phyloP scores from a whole-genome alignment of 2,329 filamentous ascomycete genomes.

The Fusarium duplospermum region DNA sequence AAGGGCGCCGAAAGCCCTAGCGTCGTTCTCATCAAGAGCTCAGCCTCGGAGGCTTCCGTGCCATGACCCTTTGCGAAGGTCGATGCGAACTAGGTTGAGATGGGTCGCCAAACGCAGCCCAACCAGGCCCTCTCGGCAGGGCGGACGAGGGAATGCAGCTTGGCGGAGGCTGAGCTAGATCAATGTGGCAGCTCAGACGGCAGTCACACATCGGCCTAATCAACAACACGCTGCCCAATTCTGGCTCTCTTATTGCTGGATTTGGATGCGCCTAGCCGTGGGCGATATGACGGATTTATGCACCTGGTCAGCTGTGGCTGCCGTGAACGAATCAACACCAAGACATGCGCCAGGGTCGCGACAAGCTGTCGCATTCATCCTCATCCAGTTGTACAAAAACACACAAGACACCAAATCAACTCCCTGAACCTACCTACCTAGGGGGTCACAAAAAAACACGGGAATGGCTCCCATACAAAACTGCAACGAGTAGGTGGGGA shows the following conservation, averaged over 20 bases:
- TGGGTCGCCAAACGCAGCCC: not conserved
- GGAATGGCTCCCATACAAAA: too few species aligned
- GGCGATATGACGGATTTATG: not conserved
- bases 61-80: not conserved
- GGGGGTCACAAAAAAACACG: too few species aligned
- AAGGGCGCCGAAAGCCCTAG: not conserved
- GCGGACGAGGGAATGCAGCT: not conserved
- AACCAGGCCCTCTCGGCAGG: not conserved
- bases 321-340: not conserved
- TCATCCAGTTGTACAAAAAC: too few species aligned
- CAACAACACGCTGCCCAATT: not conserved
- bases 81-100: not conserved
- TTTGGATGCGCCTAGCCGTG: not conserved
- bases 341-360: not conserved
- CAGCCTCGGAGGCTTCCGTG: not conserved
- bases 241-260: not conserved
- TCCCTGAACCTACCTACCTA: too few species aligned
- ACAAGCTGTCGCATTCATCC: not conserved
- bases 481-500: too few species aligned
- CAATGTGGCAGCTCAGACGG: not conserved
- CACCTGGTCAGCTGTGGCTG: constrained; percentile 1
- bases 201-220: not conserved
- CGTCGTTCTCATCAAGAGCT: not conserved
- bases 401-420: too few species aligned
- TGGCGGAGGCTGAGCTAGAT: not conserved